phyloP scores from a whole-genome alignment of 768 basidiomycete species.

The Boletus reticulatus region DNA sequence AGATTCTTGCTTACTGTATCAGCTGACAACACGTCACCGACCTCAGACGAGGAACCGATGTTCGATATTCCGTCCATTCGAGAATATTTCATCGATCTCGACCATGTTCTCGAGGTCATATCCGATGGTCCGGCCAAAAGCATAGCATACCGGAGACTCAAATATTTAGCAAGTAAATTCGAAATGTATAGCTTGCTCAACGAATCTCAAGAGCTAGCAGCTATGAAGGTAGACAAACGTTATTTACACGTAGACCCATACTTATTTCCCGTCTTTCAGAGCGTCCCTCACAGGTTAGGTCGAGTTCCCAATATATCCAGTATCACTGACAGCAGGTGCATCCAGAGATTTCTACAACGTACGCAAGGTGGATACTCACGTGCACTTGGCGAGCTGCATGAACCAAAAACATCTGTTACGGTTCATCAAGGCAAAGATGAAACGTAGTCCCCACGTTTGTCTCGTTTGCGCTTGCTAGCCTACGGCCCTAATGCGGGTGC shows the following conservation, averaged over 20 bases:
- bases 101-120: constrained; percentile 87
- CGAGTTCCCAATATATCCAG: neutral
- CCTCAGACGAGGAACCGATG: constrained; percentile 49
- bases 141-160: constrained; percentile 88
- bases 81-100: constrained; percentile 96
- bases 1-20: neutral
- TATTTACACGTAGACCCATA: neutral
- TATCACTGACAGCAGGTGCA: neutral
- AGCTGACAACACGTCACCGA: constrained; percentile 5
- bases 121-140: constrained; percentile 95
- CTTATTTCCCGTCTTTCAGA: constrained; percentile 18
- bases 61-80: constrained; percentile 82
- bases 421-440: constrained; percentile 99
- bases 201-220: constrained; percentile 89
- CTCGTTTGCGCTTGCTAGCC: neutral
- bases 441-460: constrained; percentile 72
- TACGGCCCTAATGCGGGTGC: neutral
- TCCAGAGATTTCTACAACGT: constrained; percentile 97
- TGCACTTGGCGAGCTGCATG: constrained; percentile 98
- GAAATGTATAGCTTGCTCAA: constrained; percentile 90
- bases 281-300: constrained; percentile 32
- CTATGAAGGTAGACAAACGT: constrained; percentile 79
- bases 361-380: constrained; percentile 98
- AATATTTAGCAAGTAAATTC: constrained; percentile 92
- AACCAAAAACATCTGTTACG: constrained; percentile 98